phyloP scores from a whole-genome alignment of 106 monocot genomes.

The Ottelia alismoides region DNA sequence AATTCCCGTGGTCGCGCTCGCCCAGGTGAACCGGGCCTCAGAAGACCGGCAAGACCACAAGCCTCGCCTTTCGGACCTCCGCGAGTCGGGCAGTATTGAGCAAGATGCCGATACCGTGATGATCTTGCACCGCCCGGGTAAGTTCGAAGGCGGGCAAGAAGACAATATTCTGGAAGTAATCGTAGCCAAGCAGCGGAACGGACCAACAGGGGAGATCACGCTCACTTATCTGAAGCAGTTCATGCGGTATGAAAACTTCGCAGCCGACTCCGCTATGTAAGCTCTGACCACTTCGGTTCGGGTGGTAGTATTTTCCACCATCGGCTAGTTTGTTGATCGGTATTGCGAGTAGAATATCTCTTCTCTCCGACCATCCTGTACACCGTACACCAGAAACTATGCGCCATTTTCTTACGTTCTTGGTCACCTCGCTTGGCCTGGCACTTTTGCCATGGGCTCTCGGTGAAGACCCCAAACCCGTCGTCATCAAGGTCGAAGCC shows the following conservation, averaged over 20 bases:
- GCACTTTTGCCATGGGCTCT: too few species aligned
- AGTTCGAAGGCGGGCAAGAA: not conserved
- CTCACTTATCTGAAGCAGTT: not conserved
- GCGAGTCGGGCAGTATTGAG: not conserved
- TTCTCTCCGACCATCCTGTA: too few species aligned
- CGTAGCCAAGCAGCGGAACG: not conserved
- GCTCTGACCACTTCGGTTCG: too few species aligned
- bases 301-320: too few species aligned
- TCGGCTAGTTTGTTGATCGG: too few species aligned
- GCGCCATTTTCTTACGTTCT: too few species aligned
- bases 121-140: not conserved
- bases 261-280: too few species aligned
- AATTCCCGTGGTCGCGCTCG: not conserved
- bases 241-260: not conserved
- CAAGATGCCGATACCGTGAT: not conserved
- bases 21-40: not conserved
- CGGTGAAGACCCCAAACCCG: too few species aligned
- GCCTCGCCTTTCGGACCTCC: not conserved
- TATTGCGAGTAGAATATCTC: too few species aligned
- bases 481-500: too few species aligned
- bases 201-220: not conserved
- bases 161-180: not conserved
- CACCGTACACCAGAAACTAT: too few species aligned
- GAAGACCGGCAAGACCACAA: not conserved
- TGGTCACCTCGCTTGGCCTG: too few species aligned